Evolutionary conservation across 2,329 filamentous ascomycete genomes (phyloP).

Genomic region (Paecilomyces sp.): DNA sequence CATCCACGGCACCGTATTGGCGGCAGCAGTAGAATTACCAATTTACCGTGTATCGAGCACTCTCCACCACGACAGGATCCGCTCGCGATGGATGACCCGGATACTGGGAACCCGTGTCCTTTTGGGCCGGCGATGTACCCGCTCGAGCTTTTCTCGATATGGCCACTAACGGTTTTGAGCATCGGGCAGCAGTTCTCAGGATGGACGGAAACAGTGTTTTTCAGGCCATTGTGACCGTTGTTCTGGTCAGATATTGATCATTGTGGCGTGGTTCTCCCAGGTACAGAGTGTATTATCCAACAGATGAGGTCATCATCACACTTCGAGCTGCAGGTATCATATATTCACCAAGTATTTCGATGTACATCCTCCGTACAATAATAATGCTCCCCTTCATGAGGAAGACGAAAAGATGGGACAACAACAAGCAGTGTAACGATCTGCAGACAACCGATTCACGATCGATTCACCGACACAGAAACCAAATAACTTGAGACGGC

Average conservation of each 20-base stretch:
- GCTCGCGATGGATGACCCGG: neutral
- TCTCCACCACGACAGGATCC: neutral
- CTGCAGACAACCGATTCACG: neutral
- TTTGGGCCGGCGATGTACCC: neutral
- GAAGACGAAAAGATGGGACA: neutral
- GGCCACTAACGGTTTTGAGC: neutral
- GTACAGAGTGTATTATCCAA: neutral
- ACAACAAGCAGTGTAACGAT: neutral
- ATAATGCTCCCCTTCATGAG: too few species aligned
- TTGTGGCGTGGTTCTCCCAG: neutral
- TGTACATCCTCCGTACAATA: too few species aligned
- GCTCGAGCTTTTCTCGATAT: neutral
- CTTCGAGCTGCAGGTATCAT: neutral
- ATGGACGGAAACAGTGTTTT: neutral
- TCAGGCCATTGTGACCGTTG: neutral
- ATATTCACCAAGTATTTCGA: too few species aligned
- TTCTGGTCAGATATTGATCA: neutral
- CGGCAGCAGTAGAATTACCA: neutral
- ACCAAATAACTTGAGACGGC: neutral
- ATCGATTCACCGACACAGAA: neutral
- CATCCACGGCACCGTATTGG: neutral
- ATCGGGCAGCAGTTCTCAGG: neutral
- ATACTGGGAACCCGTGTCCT: neutral
- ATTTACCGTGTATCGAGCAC: neutral
- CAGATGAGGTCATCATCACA: neutral